Conservation (phyloP, 2,329 filamentous ascomycete species). For the Cladosporium velox region DNA sequence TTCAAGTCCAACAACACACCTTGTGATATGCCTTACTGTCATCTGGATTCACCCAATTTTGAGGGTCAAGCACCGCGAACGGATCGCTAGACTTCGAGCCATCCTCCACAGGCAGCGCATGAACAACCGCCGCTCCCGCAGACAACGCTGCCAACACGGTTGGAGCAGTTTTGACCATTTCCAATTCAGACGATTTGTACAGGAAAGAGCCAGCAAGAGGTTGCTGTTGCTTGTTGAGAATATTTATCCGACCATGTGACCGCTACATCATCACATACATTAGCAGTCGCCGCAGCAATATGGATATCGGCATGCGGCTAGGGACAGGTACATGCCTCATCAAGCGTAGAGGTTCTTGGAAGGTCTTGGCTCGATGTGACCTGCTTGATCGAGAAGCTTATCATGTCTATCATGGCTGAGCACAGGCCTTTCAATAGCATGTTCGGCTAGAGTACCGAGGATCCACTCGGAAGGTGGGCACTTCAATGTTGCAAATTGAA, state of each 20-base stretch:
- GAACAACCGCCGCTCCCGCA: slow-evolving; percentile 2
- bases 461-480: neutral
- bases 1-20: too few relatives aligned
- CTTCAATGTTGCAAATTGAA: neutral
- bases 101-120: slow-evolving; percentile 13
- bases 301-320: slow-evolving; percentile 3
- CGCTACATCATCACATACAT: neutral
- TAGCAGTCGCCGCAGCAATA: neutral
- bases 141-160: slow-evolving; percentile 3
- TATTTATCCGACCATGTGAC: neutral
- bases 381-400: slow-evolving; percentile 20
- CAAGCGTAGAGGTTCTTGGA: slow-evolving; percentile 18
- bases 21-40: slow-evolving; percentile 31
- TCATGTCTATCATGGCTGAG: slow-evolving; percentile 18
- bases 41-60: slow-evolving; percentile 57
- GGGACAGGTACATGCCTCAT: slow-evolving; percentile 13
- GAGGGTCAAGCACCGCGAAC: slow-evolving; percentile 54
- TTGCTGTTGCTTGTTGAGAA: neutral
- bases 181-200: neutral
- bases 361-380: slow-evolving; percentile 18
- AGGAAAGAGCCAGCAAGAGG: neutral
- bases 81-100: slow-evolving; percentile 36
- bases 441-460: neutral
- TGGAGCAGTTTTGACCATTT: neutral
- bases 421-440: neutral